Evolutionary conservation across 163 green algal species (phyloP), one percentile per base, ranked within the genome.

Genomic region (Volvox carteri): DNA sequence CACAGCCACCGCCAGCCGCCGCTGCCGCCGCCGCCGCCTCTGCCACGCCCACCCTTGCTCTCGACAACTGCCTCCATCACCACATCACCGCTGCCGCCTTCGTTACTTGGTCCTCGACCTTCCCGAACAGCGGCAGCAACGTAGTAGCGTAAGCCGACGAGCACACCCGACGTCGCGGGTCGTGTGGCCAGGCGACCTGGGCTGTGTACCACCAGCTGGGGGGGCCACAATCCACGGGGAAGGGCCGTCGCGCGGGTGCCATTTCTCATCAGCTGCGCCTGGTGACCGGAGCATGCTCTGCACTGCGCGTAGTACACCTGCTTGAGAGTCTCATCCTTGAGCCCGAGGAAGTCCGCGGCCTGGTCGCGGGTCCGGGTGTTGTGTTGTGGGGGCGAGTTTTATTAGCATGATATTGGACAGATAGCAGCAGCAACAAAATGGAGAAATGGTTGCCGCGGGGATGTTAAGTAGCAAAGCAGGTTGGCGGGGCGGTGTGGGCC

Each of bases 271-370:
- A 95, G 94, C 1, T 79, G 67, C 1, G 95, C 86, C 92, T 98
- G 96, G 86, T 92, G 94, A 30, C 91, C 60, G 1, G 68, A 94
- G 92, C 96, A 98, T 54, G 46, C 70, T 11, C 62, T 25, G 86
- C 96, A 98, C 92, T 98, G 95, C 44, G 95, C 93, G 86, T 94
- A 97, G 91, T 95, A 97, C 37, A 93, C 90, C 91, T 97, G 95
- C 72, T 78, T 42, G 35, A 88, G 50, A 52, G 75, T 37, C 41
- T 52, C n/a, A 68, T 74, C 62, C 39, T 33, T 46, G 39, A 87
- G 28, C 62, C 80, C 30, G 5, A 87, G 19, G 16, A 9, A 77
- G 23, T 44, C 44, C 79, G 50, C 73, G n/a, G 72, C 23, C 79
- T 89, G 37, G n/a, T n/a, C n/a, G n/a, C n/a, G n/a, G n/a, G n/a